These are phyloP conservation scores for Claviceps sp. DNA, from an alignment of 2,329 filamentous ascomycete species.

Conservation along the genomic window DNA sequence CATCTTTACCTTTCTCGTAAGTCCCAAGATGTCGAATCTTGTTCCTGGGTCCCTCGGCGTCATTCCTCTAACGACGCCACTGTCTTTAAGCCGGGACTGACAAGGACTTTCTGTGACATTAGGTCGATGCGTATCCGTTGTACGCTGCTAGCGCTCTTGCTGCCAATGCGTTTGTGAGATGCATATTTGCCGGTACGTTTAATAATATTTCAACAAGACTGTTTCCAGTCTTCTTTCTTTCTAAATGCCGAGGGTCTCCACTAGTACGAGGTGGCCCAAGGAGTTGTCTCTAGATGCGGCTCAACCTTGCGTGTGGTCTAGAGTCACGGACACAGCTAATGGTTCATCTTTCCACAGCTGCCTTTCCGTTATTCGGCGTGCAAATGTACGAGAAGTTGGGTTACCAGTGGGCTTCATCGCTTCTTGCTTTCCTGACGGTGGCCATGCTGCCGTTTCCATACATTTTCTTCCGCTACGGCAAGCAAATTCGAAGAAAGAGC, in stretches of 20 bases:
- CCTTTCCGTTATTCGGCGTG: conserved; percentile 62
- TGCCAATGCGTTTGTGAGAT: conserved; percentile 70
- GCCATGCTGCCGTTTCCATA: conserved; percentile 52
- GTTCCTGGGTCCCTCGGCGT: not conserved
- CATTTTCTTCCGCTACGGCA: conserved; percentile 48
- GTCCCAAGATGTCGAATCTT: conserved; percentile 13
- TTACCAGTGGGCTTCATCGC: conserved; percentile 53
- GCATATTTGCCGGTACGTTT: conserved; percentile 52
- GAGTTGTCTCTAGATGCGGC: too few species aligned
- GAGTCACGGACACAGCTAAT: conserved; percentile 7
- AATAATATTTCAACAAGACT: not conserved
- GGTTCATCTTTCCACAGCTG: conserved; percentile 30
- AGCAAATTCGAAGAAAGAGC: conserved; percentile 40
- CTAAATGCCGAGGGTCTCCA: too few species aligned
- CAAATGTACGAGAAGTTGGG: conserved; percentile 60
- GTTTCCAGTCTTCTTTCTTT: not conserved
- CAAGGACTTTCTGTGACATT: not conserved
- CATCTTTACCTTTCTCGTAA: conserved; percentile 77
- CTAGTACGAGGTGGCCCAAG: too few species aligned
- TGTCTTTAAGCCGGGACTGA: not conserved
- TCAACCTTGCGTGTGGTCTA: too few species aligned
- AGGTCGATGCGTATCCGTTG: conserved; percentile 62
- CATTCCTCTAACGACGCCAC: not conserved
- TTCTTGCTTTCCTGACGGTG: conserved; percentile 48
- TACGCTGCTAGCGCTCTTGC: conserved; percentile 70